Base-by-base conservation (phyloP, 2,329 filamentous ascomycete genomes). In the Cyphellophora europaea region DNA sequence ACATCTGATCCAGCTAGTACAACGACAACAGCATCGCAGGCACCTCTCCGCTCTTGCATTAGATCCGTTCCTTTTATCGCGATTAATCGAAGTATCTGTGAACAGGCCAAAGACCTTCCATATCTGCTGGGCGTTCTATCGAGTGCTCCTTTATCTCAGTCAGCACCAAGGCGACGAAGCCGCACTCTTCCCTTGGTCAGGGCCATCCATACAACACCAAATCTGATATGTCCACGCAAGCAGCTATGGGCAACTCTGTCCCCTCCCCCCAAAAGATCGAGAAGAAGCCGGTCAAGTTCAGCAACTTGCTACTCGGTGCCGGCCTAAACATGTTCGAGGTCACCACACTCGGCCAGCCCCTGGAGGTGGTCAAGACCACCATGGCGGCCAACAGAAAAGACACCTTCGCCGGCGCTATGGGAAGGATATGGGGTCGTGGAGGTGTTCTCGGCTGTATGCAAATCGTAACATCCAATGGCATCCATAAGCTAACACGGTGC, bases 211-310 rank as follows among this genome's bases (percentile, higher is more conserved):
- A 53, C 53, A 63, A 65, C 66, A 66, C 66, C 69, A 63, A 57
- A 56, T 57, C 59, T 63, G 69, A 62, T 64, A 80, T 82, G 76
- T 76, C 76, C 63, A 66, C 72, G 57, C 41, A 48, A 41, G 39
- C 42, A 38, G 42, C 47, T 29, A 42, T 47, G 35, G 44, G 36
- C 31, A 39, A 41, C 12, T 36, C 48, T 19, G 43, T 45, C 14
- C 48, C 51, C 17, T 39, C 37, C 25, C 29, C 41, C 15, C 44
- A 54, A 37, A 67, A 62, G 63, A 69, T 93, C 61, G 88, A 95
- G 81, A 96, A 96, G 83, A 96, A 96, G 78, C 91, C 91, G 50
- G 77, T 98, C 77, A 96, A 95, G 78, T 96, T 96, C 75, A 94
- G 87, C 72, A 98, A 98, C 71, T 66, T 98, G 75, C 72, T 98